Conservation (phyloP, 2,329 filamentous ascomycete species). For the Teratosphaeria zuluensis region DNA sequence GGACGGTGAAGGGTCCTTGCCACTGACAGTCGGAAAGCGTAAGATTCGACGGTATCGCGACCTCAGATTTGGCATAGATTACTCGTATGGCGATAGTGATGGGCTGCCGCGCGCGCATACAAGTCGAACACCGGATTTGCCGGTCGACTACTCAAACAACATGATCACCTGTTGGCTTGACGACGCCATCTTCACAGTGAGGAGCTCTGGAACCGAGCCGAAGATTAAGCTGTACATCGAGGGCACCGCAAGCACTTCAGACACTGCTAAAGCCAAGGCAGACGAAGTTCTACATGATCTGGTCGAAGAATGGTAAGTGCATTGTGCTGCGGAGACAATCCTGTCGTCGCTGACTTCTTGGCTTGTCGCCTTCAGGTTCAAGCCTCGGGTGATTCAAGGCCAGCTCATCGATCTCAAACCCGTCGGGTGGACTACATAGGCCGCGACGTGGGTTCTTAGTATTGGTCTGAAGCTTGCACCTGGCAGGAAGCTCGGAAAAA, state of each 20-base stretch:
- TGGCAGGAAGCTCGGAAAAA: too few relatives aligned
- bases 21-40: constrained; percentile 28
- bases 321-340: neutral
- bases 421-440: neutral
- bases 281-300: constrained; percentile 37
- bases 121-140: constrained; percentile 39
- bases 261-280: constrained; percentile 35
- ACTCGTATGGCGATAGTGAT: constrained; percentile 38
- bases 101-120: neutral
- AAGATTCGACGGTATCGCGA: constrained; percentile 52
- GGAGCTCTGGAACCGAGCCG: constrained; percentile 50
- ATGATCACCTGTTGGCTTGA: constrained; percentile 56
- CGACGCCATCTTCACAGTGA: constrained; percentile 16
- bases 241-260: constrained; percentile 32
- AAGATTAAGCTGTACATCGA: constrained; percentile 56
- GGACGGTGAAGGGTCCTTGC: neutral
- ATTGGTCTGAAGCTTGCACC: too few relatives aligned
- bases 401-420: neutral
- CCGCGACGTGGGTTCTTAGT: neutral
- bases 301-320: constrained; percentile 38
- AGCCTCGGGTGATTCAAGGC: neutral
- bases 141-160: constrained; percentile 47
- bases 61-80: constrained; percentile 52
- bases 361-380: neutral
- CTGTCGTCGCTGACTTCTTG: neutral